phyloP scores from a whole-genome alignment of 2,329 filamentous ascomycete species.

The Calycina herbarum region DNA sequence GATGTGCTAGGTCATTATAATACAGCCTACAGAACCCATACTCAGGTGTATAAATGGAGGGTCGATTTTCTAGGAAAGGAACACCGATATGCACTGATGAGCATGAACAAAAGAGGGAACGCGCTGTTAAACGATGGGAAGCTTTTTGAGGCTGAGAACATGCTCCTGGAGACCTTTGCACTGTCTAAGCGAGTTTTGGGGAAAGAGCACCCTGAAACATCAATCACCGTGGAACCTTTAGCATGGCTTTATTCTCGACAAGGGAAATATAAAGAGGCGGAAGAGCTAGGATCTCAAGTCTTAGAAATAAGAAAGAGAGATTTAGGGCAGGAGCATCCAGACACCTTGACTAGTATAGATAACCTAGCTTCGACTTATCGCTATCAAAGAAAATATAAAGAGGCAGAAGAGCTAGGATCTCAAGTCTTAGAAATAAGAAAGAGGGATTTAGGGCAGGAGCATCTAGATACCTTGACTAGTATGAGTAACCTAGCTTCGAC shows the following conservation, averaged over 20 bases:
- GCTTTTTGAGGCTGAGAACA: background rate
- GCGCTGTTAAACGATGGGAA: background rate
- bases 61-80: background rate
- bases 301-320: background rate
- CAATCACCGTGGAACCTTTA: too few species aligned
- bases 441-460: background rate
- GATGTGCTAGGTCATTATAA: background rate
- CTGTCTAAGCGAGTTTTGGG: background rate
- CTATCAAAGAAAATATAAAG: background rate
- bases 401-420: background rate
- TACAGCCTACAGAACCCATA: background rate
- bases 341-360: too few species aligned
- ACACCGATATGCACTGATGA: background rate
- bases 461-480: background rate
- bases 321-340: background rate
- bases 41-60: background rate
- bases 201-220: background rate
- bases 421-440: background rate
- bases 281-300: background rate
- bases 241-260: too few species aligned
- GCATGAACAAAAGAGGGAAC: background rate
- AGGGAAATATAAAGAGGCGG: background rate
- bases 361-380: too few species aligned
- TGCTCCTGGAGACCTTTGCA: background rate
- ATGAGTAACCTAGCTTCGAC: constrained; percentile 6